Conservation (phyloP, 2,329 filamentous ascomycete genomes). For the Thielaviopsis euricoi region DNA sequence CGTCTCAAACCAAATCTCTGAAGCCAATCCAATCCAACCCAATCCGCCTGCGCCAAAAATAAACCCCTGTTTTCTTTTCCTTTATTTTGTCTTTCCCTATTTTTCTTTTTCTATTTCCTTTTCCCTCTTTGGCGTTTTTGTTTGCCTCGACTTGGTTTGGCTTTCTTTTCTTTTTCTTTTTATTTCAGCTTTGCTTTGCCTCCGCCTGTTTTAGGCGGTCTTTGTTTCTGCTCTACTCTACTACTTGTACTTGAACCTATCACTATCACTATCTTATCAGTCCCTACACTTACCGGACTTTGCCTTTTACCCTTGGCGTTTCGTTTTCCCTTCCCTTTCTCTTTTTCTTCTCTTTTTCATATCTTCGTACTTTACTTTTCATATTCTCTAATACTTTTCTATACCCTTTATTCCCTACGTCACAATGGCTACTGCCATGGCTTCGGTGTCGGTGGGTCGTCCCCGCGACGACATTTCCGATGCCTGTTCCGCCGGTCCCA, state of each 20-base stretch:
- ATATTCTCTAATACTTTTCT: neutral
- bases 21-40: neutral
- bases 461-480: neutral
- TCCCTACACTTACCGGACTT: no score
- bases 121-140: neutral
- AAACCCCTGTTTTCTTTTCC: neutral
- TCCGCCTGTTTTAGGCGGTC: no score
- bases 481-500: neutral
- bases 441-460: neutral
- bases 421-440: constrained; percentile 8
- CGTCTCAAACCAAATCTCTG: neutral
- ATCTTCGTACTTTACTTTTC: neutral
- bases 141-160: no score
- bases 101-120: neutral
- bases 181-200: no score
- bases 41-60: neutral
- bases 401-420: neutral
- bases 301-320: no score
- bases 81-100: neutral
- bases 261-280: no score
- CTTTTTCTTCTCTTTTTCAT: neutral
- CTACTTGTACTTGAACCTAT: no score
- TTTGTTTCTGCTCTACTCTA: no score
- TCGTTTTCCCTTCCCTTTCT: neutral
- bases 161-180: no score